A percentile compares a stretch with the other conserved stretches of the same genome.
phyloP scores from a whole-genome alignment of 2,329 filamentous ascomycete genomes.

The Aspergillus sp. region DNA sequence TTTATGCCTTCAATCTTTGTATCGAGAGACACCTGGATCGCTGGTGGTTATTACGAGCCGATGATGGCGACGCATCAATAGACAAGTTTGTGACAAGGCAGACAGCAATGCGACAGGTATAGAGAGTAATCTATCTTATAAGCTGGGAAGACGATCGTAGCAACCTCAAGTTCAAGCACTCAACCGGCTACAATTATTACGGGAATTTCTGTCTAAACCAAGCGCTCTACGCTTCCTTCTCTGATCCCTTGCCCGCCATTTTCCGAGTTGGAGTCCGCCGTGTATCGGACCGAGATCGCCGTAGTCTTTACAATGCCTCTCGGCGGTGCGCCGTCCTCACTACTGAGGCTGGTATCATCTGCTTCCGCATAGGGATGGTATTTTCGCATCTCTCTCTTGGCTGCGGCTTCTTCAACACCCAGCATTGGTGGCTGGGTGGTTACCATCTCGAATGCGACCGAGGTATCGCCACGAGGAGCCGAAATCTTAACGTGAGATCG shows the following conservation, averaged over 20 bases:
- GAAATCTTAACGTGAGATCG: background rate
- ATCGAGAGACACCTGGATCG: no score
- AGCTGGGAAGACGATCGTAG: background rate
- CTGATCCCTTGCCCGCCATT: background rate
- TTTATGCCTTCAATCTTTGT: no score
- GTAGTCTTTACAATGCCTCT: background rate
- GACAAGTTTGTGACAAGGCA: no score
- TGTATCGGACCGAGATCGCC: background rate
- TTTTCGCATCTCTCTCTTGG: conserved; percentile 1
- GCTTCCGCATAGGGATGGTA: background rate
- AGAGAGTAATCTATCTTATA: no score
- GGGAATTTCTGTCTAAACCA: background rate
- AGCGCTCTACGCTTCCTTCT: background rate
- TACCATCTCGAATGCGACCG: background rate
- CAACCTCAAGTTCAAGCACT: no score
- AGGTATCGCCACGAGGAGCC: background rate
- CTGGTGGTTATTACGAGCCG: no score
- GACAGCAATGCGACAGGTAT: no score
- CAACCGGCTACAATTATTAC: no score
- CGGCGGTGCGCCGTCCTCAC: background rate
- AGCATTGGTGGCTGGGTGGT: background rate
- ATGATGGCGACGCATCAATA: no score
- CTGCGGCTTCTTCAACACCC: background rate
- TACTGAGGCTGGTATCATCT: background rate
- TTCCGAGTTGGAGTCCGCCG: background rate